These are phyloP conservation scores for Phytophthora ohioensis DNA, from an alignment of 352 stramenopile species.

Conservation along the genomic window DNA sequence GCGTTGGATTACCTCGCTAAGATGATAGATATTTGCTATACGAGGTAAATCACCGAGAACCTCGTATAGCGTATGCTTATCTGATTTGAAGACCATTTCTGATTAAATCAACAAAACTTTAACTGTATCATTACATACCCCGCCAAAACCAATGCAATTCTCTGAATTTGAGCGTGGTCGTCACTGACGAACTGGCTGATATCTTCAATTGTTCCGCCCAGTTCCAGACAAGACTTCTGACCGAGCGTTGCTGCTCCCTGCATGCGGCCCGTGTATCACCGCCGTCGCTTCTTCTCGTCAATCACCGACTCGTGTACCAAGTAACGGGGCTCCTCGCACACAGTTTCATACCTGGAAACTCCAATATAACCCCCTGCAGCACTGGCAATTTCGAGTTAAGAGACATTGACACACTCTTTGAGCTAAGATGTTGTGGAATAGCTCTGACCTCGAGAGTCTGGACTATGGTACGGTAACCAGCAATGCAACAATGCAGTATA, in stretches of 20 bases:
- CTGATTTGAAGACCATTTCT: too few relatives aligned
- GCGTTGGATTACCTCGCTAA: constrained; percentile 3
- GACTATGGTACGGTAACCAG: constrained; percentile 71
- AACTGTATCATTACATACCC: background rate
- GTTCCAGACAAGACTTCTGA: constrained; percentile 12
- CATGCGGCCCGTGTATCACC: constrained; percentile 3
- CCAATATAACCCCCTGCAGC: background rate
- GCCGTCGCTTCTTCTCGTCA: constrained; percentile 1
- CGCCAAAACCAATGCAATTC: background rate
- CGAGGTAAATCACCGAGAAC: background rate
- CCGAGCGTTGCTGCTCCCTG: constrained; percentile 5
- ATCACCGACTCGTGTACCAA: background rate
- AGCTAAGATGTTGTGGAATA: constrained; percentile 65
- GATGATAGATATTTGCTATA: background rate
- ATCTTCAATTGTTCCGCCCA: constrained; percentile 33
- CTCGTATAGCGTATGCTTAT: too few relatives aligned
- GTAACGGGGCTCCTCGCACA: background rate
- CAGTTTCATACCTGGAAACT: background rate
- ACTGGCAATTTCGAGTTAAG: constrained; percentile 11
- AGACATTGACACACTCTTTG: constrained; percentile 12
- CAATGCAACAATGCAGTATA: constrained; percentile 7
- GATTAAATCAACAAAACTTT: background rate
- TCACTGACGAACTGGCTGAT: background rate
- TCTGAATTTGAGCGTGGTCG: constrained; percentile 6
- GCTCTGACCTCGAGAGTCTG: constrained; percentile 77